Percentiles rank a stretch among this genome's conserved stretches.
Conservation (phyloP, 306 rosid genomes). For the Lithocarpus polystachyus region DNA sequence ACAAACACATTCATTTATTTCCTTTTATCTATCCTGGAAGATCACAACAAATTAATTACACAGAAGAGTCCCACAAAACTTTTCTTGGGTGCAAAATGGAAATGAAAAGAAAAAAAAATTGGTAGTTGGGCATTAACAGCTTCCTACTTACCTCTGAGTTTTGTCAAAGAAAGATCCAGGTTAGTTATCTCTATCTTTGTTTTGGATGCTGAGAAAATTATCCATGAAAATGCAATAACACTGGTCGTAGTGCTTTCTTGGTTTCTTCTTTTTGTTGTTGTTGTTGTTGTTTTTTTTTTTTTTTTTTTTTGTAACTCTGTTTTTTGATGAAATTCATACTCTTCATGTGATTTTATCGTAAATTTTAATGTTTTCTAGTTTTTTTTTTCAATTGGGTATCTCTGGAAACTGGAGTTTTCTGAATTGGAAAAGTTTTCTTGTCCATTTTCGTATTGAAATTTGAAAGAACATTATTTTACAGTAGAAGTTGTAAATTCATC, state of each 20-base stretch:
- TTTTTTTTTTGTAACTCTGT: no score
- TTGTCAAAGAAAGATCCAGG: not conserved
- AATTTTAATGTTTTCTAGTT: not conserved
- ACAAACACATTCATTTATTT: not conserved
- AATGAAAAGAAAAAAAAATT: not conserved
- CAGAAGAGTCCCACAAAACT: no score
- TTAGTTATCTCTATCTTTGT: not conserved
- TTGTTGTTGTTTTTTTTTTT: no score
- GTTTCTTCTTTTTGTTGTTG: no score
- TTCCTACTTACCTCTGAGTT: not conserved
- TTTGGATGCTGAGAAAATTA: constrained; percentile 5
- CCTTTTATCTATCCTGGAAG: not conserved
- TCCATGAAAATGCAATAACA: not conserved
- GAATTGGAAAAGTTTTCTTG: not conserved
- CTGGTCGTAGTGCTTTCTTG: not conserved
- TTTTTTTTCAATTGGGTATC: not conserved
- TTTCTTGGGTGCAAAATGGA: no score
- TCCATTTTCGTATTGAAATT: not conserved
- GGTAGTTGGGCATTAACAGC: not conserved
- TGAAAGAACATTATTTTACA: no score
- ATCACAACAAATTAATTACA: not conserved
- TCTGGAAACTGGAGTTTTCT: not conserved
- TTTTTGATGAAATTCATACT: no score
- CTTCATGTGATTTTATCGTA: no score
- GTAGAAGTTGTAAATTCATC: not conserved